Base-by-base conservation (phyloP, 768 basidiomycete genomes). In the Fistulinella prunicolor region DNA sequence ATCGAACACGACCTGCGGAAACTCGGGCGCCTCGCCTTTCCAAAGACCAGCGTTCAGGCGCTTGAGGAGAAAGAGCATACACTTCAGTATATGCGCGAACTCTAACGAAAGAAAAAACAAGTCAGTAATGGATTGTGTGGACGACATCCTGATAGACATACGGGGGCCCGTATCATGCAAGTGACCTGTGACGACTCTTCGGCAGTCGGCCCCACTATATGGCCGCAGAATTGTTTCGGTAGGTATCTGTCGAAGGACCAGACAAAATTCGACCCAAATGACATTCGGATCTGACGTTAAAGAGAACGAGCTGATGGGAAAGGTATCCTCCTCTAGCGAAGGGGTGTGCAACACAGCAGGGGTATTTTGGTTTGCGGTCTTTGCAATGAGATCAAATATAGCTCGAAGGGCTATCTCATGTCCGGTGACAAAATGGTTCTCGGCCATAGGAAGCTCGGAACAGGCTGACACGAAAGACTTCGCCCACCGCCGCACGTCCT, bases 1-100 rank as follows among this genome's bases (percentile, higher is more conserved):
- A 59, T 89, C 90, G 57, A 95, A 85, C 7, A 92, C 77, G 29
- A 86, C 76, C 55, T 83, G 79, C 3, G 92, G 85, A 59, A 84
- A 89, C 57, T 89, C 84, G 5, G 80, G 72, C 1, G 78, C 77
- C 54, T 89, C 84, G 23, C 76, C 79, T 17, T 72, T 63, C 94
- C 95, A 97, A 13, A 92, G 63, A 10, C 72, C 60, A 3, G 66
- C 55, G 0, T 74, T 75, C 42, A 85, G 60, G 20, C 83, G 78
- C 51, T 80, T 77, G 28, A 88, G 65, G 24, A 91, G 71, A 38
- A 82, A 66, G 9, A 78, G 66, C 51, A 88, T 81, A 48, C 75
- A 82, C 54, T 69, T 75, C 35, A 86, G 70, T 49, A 86, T 73
- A 50, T 76, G 70, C 17, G 61, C 49, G 64, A 91, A 85, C 53